Base-by-base conservation (phyloP, 441 rosid genomes). In the Biscutella laevigata region DNA sequence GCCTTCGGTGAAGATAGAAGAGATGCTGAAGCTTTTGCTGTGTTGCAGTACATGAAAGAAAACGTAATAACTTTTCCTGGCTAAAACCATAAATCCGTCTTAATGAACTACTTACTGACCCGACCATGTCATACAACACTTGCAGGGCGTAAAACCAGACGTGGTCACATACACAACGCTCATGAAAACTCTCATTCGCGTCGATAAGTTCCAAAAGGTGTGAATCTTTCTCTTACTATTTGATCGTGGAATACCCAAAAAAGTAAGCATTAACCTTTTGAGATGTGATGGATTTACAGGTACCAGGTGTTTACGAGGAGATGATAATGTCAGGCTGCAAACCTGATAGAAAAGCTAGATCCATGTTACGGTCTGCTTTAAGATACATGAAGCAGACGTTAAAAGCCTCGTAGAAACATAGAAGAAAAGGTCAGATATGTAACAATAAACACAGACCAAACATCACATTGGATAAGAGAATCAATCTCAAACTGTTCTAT, bases 1-100 rank as follows among this genome's bases (percentile, higher is more conserved):
- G 97, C 99, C 26, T 94, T 88, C 76, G 95, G 95, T 4, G 95
- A 84, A 76, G 99, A 94, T 64, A 72, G 94, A 77, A 83, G 95
- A 67, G 99, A 84, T 32, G 83, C 66, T 6, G 99, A 88, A 77
- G 99, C 95, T n/a, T 92, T 88, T 64, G 79, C 95, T 13, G 97
- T 92, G 60, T 74, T 92, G 52, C 86, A 79, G 58, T 86, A 81
- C 75, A 88, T 92, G 95, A 92, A 86, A 67, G 99, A 84, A 67
- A 82, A 88, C 32, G 99, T 86, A 35, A 17, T 45, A 32, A 15
- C 29, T 57, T 57, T 19, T 28, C 40, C 58, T 39, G 8, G 12
- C 6, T 36, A 53, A 24, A 15, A 19, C 44, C 41, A 3, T 45
- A 8, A 57, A 19, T 17, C 30, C 7, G 12, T 50, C 22, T 41